Evolutionary conservation across 495 filamentous ascomycete genomes (phyloP).

Genomic region (Neohortaea acidophila): DNA sequence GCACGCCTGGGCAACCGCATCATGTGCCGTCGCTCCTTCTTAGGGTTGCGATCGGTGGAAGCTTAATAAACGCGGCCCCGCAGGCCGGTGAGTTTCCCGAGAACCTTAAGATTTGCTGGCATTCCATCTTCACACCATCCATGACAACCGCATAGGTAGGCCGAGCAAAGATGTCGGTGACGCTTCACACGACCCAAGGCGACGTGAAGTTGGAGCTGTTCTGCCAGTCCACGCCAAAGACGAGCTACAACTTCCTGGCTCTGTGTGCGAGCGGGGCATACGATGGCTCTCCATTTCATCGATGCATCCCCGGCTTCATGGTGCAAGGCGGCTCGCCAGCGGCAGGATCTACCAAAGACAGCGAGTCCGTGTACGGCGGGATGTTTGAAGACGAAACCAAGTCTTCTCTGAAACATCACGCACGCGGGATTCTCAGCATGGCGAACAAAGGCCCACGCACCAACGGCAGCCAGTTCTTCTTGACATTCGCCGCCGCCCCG

Average conservation of each 20-base stretch:
- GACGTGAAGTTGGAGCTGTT: constrained; percentile 94
- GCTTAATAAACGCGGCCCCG: too few species aligned
- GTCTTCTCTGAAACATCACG: constrained; percentile 69
- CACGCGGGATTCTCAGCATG: constrained; percentile 81
- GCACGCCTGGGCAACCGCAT: too few species aligned
- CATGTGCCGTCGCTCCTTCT: too few species aligned
- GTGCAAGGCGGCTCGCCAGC: constrained; percentile 75
- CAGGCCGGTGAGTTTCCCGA: too few species aligned
- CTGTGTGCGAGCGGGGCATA: constrained; percentile 84
- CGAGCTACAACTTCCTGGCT: constrained; percentile 89
- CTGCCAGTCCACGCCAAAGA: constrained; percentile 85
- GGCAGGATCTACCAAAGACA: constrained; percentile 37
- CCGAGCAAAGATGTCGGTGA: constrained; percentile 13
- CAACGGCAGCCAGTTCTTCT: constrained; percentile 92
- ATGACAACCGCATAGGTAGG: too few species aligned
- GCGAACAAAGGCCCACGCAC: constrained; percentile 70
- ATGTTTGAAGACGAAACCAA: constrained; percentile 88
- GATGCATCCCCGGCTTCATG: constrained; percentile 78
- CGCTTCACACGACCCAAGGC: constrained; percentile 72
- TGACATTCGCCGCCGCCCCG: constrained; percentile 68
- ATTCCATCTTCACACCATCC: too few species aligned
- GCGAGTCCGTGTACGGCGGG: constrained; percentile 65
- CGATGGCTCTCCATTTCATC: constrained; percentile 79
- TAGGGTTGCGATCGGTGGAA: neutral
- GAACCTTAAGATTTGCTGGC: too few species aligned